A percentile compares a stretch with the other conserved stretches of the same genome.
These are phyloP conservation scores for Trametes punicea DNA, from an alignment of 768 basidiomycete species.

Conservation along the genomic window DNA sequence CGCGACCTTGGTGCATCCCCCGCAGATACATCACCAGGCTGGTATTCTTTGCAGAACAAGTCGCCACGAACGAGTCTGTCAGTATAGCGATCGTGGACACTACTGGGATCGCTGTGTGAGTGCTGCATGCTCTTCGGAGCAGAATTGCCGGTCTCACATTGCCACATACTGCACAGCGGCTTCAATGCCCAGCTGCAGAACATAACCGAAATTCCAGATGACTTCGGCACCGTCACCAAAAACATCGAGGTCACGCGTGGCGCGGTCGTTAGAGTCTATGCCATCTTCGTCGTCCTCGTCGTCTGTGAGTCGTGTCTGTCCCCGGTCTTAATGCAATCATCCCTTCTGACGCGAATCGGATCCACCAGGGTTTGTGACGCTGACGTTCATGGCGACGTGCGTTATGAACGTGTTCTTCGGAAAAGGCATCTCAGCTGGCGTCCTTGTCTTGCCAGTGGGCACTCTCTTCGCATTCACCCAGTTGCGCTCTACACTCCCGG, in stretches of 20 bases:
- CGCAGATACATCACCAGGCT: slow-evolving; percentile 12
- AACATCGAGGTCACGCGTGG: slow-evolving; percentile 17
- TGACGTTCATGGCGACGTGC: slow-evolving; percentile 17
- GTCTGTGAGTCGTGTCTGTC: slow-evolving; percentile 8
- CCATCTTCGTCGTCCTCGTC: slow-evolving; percentile 13
- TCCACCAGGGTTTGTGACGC: slow-evolving; percentile 12
- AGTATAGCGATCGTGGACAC: slow-evolving; percentile 11
- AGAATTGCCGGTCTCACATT: too few species aligned
- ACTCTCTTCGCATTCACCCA: slow-evolving; percentile 30
- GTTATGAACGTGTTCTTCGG: slow-evolving; percentile 21
- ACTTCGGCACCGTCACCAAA: slow-evolving; percentile 16
- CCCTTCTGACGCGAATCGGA: background rate
- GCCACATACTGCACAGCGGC: background rate
- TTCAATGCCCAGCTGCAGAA: slow-evolving; percentile 17
- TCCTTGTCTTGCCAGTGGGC: slow-evolving; percentile 25
- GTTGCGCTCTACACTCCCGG: slow-evolving; percentile 25
- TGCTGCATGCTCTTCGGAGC: background rate
- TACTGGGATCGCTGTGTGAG: slow-evolving; percentile 17
- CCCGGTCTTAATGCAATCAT: background rate
- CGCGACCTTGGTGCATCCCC: too few species aligned
- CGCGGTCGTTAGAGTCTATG: slow-evolving; percentile 13
- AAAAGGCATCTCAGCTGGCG: slow-evolving; percentile 19
- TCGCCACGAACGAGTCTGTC: slow-evolving; percentile 8
- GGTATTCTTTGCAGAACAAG: slow-evolving; percentile 11
- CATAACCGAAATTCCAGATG: slow-evolving; percentile 3